Percentiles rank a stretch among this genome's conserved stretches.
phyloP scores from a whole-genome alignment of 306 rosid species.

The Medicago lupulina region DNA sequence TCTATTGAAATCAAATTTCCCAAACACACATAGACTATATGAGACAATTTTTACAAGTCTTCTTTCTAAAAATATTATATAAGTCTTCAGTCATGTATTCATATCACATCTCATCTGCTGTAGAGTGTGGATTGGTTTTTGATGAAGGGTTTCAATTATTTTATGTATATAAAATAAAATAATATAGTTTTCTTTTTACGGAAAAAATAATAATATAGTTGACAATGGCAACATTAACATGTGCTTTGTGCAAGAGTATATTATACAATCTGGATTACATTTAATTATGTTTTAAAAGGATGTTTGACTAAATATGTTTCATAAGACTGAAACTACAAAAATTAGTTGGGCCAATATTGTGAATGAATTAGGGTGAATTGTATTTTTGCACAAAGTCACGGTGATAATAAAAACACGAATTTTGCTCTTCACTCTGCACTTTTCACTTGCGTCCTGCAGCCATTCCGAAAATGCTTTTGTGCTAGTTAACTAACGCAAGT shows the following conservation, averaged over 20 bases:
- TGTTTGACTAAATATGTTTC: background rate
- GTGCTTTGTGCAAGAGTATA: conserved; percentile 11
- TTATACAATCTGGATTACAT: conserved; percentile 14
- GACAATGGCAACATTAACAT: conserved; percentile 13
- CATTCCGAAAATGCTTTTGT: no score
- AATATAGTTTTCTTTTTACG: background rate
- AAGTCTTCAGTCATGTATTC: background rate
- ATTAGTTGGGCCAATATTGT: background rate
- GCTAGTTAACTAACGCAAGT: no score
- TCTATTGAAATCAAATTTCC: no score
- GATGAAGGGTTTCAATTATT: conserved; percentile 2
- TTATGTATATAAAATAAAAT: background rate
- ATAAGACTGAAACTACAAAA: background rate
- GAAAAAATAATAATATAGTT: background rate
- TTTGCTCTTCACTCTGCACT: no score
- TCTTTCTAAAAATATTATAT: background rate
- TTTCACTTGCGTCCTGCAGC: no score
- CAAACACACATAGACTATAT: no score
- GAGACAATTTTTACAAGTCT: no score
- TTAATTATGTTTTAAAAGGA: background rate
- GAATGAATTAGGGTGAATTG: background rate
- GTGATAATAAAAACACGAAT: no score
- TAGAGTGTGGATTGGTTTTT: conserved; percentile 2
- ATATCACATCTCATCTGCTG: background rate
- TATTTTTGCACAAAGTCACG: background rate